phyloP scores from a whole-genome alignment of 2,329 filamentous ascomycete species.

The Trichophyton equinum region DNA sequence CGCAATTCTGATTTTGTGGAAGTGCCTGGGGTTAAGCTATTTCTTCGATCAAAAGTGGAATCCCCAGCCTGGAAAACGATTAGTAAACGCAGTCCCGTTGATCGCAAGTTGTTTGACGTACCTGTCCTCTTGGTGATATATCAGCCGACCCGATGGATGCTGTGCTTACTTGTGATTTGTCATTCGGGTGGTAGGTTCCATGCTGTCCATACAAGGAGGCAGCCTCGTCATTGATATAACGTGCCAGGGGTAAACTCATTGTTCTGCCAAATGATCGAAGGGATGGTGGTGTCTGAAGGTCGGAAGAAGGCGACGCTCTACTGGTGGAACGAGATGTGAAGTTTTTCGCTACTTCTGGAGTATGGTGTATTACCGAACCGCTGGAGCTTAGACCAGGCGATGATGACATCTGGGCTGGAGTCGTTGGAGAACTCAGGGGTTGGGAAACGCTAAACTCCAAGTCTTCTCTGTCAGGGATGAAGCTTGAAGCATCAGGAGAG shows the following conservation, averaged over 20 bases:
- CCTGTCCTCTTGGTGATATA: conserved; percentile 16
- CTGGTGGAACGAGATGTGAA: not conserved
- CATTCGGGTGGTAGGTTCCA: conserved; percentile 10
- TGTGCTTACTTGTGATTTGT: conserved; percentile 9
- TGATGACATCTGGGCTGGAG: conserved; percentile 15
- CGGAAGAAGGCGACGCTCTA: not conserved
- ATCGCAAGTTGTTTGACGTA: not conserved
- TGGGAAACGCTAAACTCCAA: conserved; percentile 12
- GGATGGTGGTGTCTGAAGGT: not conserved
- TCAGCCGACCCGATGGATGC: conserved; percentile 19
- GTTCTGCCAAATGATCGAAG: conserved; percentile 16
- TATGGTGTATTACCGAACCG: conserved; percentile 17
- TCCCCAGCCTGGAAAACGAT: conserved; percentile 1
- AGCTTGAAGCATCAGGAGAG: not conserved
- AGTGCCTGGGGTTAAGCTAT: not conserved
- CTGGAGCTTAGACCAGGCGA: conserved; percentile 15
- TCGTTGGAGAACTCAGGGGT: conserved; percentile 16
- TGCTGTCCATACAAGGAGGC: conserved; percentile 20
- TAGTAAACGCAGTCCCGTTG: not conserved
- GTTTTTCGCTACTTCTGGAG: not conserved
- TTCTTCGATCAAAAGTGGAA: conserved; percentile 4
- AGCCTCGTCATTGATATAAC: conserved; percentile 29
- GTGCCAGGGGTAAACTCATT: conserved; percentile 28
- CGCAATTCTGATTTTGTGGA: conserved; percentile 6
- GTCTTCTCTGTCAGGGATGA: not conserved